Conservation (phyloP, 2,329 filamentous ascomycete genomes). For the Ustulina deusta region DNA sequence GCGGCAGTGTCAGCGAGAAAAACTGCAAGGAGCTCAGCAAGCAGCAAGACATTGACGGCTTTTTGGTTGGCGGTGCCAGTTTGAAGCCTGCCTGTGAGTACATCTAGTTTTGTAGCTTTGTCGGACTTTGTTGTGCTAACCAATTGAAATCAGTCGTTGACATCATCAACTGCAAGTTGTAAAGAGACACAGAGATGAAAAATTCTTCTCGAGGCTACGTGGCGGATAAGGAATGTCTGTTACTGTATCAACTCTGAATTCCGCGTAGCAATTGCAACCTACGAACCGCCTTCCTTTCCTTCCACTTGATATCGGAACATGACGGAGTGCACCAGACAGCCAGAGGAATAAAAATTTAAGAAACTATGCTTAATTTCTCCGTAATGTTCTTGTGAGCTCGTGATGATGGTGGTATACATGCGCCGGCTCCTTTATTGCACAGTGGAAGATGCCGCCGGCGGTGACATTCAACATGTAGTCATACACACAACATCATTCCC, state of each 20-base stretch:
- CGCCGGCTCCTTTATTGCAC: slow-evolving; percentile 34
- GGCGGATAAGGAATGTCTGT: slow-evolving; percentile 11
- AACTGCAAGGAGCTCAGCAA: slow-evolving; percentile 94
- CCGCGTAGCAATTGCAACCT: slow-evolving; percentile 14
- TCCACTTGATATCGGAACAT: neutral
- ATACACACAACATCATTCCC: slow-evolving; percentile 33
- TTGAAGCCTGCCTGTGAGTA: slow-evolving; percentile 93
- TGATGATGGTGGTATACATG: slow-evolving; percentile 33
- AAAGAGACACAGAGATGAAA: slow-evolving; percentile 44
- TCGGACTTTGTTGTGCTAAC: slow-evolving; percentile 20
- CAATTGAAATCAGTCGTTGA: slow-evolving; percentile 65
- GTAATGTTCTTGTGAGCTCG: slow-evolving; percentile 20
- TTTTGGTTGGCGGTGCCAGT: slow-evolving; percentile 95
- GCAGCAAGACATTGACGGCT: slow-evolving; percentile 96
- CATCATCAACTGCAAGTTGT: slow-evolving; percentile 69
- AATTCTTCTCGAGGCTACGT: slow-evolving; percentile 20
- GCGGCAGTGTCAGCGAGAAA: slow-evolving; percentile 97
- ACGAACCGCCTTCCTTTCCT: slow-evolving; percentile 4
- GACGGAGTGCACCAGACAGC: neutral
- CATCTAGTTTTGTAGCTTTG: slow-evolving; percentile 25
- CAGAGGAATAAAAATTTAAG: slow-evolving; percentile 17
- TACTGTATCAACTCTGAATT: slow-evolving; percentile 23
- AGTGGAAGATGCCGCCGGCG: slow-evolving; percentile 17
- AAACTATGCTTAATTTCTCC: slow-evolving; percentile 11
- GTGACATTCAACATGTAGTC: slow-evolving; percentile 28